Base-by-base conservation (phyloP, 2,329 filamentous ascomycete genomes). In the Fusarium armeniacum region DNA sequence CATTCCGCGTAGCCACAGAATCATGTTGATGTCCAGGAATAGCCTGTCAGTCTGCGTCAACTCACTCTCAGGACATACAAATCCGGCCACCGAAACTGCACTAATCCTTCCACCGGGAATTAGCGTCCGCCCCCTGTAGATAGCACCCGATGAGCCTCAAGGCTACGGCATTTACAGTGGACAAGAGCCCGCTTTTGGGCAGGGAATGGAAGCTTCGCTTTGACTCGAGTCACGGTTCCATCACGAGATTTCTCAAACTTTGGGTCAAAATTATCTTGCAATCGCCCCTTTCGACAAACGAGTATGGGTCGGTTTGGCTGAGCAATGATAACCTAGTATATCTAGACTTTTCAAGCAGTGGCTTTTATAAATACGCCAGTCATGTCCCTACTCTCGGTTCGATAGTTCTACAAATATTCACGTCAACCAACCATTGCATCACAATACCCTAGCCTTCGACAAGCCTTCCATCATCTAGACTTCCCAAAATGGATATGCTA, bases 261-360 rank as follows among this genome's bases (percentile, higher is more conserved):
- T 68, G 46, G 59, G 67, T 72, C 65, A 62, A 70, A 65, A 70
- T 56, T 52, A 67, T 57, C 54, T 69, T 65, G 69, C 67, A 64
- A 69, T 70, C 41, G 44, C 44, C 64, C 67, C 56, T 66, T 62
- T 72, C 57, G 59, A 61, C 63, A 47, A 70, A 70, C 36, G 41
- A 43, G 9, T 32, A 63, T 71, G 61, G 55, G 64, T 46, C 57
- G 59, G 58, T 53, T 49, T 26, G 18, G 36, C 43, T 35, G 35
- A 44, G 44, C 43, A 28, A 43, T 35, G 26, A 32, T 38, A 51
- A 30, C 44, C 59, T 32, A 9, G 26, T 43, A 12, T 30, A 26
- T 36, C n/a, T 32, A 32, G 38, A 18, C 20, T 10, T 40, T 50
- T 7, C 20, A 24, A 16, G 18, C n/a, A 16, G 24, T 36, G 6